Base-by-base conservation (phyloP, 441 rosid genomes). In the Cnidoscolus chayamansa region DNA sequence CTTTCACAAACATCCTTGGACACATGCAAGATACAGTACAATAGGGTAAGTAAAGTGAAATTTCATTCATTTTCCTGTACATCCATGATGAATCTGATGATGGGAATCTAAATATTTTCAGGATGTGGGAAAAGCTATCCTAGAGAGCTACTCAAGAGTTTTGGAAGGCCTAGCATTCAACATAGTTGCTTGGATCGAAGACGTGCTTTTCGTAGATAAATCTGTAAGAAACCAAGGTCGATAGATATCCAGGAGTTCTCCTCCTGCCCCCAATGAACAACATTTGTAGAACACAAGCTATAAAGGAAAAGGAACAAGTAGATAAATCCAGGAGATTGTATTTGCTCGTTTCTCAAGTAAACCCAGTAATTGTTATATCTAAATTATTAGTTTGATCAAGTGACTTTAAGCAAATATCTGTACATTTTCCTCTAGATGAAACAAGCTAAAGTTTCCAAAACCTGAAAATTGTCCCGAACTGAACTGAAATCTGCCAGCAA, bases 131-230 rank as follows among this genome's bases (percentile, higher is more conserved):
- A 92, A 92, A 77, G 98, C 99, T 49, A 77, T 85, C 60, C 76
- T 94, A 63, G 99, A 94, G 85, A 92, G 98, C 81, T 94, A 90
- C 77, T 94, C 99, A 1, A 86, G 99, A 75, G 98, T 92, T 56
- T 74, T 94, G 55, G 99, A 94, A 87, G 97, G 99, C 51, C 75
- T 92, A 74, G 99, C 99, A 61, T 92, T 90, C 88, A 92, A 94
- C 80, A 80, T 88, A 60, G 97, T 92, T 19, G 92, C 97, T 56
- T 90, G 99, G 99, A 89, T 90, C 67, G 97, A 92, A 50, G 98
- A 94, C 82, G 98, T 94, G 71, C 84, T 90, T 62, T 83, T 81
- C 72, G 97, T 86, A 48, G 99, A 90, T 74, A 87, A 76, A 78
- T 81, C 92, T 17, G 81, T 84, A 70, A 83, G 87, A 79, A 85